Percentiles rank a stretch among this genome's conserved stretches.
phyloP scores from a whole-genome alignment of 345 rosid species.

The Cardamine resedifolia region DNA sequence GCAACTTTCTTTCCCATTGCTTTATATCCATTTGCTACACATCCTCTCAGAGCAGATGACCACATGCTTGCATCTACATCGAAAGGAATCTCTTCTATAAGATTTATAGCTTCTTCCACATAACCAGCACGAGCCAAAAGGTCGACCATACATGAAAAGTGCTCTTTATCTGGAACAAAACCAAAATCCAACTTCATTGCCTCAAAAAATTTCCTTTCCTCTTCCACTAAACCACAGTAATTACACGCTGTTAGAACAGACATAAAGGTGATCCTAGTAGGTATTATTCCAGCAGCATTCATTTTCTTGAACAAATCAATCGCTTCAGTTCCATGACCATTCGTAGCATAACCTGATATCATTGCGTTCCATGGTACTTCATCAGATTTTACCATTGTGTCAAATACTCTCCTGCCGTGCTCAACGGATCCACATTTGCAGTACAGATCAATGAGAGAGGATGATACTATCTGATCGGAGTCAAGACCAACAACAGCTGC shows the following conservation, averaged over 20 bases:
- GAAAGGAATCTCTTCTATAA: constrained; percentile 61
- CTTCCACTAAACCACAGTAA: constrained; percentile 82
- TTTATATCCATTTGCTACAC: constrained; percentile 66
- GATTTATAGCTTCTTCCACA: constrained; percentile 58
- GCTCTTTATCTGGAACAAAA: constrained; percentile 68
- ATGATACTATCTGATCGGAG: constrained; percentile 62
- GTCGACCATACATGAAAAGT: constrained; percentile 78
- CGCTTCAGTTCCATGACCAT: constrained; percentile 69
- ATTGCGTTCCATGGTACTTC: constrained; percentile 78
- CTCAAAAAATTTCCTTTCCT: constrained; percentile 62
- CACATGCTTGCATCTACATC: constrained; percentile 66
- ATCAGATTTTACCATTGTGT: constrained; percentile 56
- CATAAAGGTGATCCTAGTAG: constrained; percentile 55
- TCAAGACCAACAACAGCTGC: constrained; percentile 60
- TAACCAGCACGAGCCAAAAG: constrained; percentile 80
- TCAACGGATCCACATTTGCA: constrained; percentile 55
- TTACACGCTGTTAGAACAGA: constrained; percentile 72
- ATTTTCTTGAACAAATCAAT: constrained; percentile 64
- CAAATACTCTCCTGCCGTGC: constrained; percentile 63
- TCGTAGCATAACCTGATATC: constrained; percentile 84
- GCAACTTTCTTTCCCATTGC: constrained; percentile 71
- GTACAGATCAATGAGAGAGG: constrained; percentile 77
- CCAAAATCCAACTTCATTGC: constrained; percentile 55
- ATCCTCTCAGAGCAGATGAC: constrained; percentile 76
- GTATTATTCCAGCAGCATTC: constrained; percentile 57